Evolutionary conservation across 2,329 filamentous ascomycete genomes (phyloP), one percentile per base, ranked within the genome.

Genomic region (Venturia pyrina): DNA sequence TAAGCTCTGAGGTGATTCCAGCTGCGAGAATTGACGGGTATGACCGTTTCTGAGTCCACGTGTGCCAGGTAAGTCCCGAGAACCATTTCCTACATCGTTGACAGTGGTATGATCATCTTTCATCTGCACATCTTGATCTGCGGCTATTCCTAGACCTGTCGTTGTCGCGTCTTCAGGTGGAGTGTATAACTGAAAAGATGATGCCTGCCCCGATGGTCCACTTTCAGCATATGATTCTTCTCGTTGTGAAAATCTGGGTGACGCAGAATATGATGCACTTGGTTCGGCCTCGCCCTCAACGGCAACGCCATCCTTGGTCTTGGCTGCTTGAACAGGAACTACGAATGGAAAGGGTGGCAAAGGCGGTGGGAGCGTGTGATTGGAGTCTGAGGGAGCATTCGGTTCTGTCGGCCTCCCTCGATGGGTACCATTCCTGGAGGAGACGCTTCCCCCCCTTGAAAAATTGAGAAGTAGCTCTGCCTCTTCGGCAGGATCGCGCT

Each of bases 141-240:
- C 28, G n/a, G 19, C 53, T 59, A 37, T 28, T 53, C 48, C 28
- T 32, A 59, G 28, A n/a, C 53, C 53, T 19, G 28, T 59, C 19
- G 53, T 68, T 19, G 28, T 59, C 13, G 53, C 68, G 24, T 78
- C 76, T 62, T 77, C 76, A 4, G 77, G 75, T 1, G 76, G 76
- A n/a, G 78, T 77, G 37, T 75, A 75, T 56, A 75, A 75, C 68
- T 78, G 76, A 41, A 44, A 43, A 62, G 60, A 74, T 70, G 28
- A 43, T 64, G 66, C 24, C 21, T 21, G 37, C 48, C 10, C 24
- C 19, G 60, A 28, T 1, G 60, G 28, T 43, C 40, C 44, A 62
- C 60, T 48, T 74, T 77, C n/a, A 21, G 60, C 19, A n/a, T 59
- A 37, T 19, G 32, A 59, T 13, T 37, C 53, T 37, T 59, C 37